Conservation (phyloP, 805 yeast species). For the Maudiozyma barnettii region DNA sequence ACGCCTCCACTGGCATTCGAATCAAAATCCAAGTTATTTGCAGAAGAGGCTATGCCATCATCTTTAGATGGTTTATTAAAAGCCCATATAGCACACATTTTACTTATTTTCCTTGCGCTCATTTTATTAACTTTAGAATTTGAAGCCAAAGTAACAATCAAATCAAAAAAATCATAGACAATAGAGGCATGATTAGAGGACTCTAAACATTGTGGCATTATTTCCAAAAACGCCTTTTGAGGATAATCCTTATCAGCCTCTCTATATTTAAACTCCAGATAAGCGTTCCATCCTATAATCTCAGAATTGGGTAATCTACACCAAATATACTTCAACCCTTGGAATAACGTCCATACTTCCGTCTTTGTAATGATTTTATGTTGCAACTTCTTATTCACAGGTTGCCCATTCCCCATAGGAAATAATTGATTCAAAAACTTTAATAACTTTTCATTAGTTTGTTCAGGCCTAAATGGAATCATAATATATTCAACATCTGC, state of each 20-base stretch:
- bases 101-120: constrained; percentile 70
- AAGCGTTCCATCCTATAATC: constrained; percentile 79
- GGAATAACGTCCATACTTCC: constrained; percentile 62
- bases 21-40: constrained; percentile 23
- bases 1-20: background rate
- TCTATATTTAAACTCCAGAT: constrained; percentile 53
- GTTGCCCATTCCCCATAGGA: constrained; percentile 43
- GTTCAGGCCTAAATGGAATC: constrained; percentile 68
- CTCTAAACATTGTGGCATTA: constrained; percentile 76
- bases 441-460: constrained; percentile 51
- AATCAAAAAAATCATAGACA: constrained; percentile 77
- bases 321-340: constrained; percentile 79
- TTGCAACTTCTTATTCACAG: constrained; percentile 36
- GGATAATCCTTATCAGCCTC: constrained; percentile 64
- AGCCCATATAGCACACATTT: constrained; percentile 86
- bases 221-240: constrained; percentile 60
- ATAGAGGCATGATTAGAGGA: constrained; percentile 86
- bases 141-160: constrained; percentile 66
- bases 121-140: constrained; percentile 70
- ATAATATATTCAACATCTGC: constrained; percentile 63
- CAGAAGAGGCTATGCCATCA: constrained; percentile 4
- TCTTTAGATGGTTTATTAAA: constrained; percentile 35
- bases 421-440: constrained; percentile 48
- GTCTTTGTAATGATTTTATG: constrained; percentile 37
- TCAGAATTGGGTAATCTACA: constrained; percentile 71